Evolutionary conservation across 768 basidiomycete species (phyloP), one percentile per base, ranked within the genome.

Genomic region (Tricholoma hemisulphureum): DNA sequence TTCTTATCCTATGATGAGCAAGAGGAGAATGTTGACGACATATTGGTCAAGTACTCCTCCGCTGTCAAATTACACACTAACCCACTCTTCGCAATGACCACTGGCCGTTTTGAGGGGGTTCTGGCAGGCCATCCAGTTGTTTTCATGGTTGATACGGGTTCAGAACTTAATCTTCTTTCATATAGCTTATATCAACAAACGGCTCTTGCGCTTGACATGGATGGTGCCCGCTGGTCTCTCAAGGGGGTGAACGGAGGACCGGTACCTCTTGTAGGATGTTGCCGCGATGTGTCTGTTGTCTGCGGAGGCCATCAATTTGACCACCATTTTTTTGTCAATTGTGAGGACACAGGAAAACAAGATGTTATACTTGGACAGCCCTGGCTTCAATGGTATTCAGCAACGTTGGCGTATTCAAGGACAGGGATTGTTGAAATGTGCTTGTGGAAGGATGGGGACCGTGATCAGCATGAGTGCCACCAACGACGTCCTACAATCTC

Each of bases 281-380:
- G 54, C 14, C 26, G 53, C 0, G 63, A 72, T 29, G 65, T 58
- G 1, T 54, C 62, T 0, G 13, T 72, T 1, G n/a, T 41, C 18
- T 18, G 39, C 14, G 64, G 63, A 0, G 63, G 64, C 0, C 56
- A 63, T 31, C 46, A 56, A 14, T 71, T 72, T 41, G 57, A 63
- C 26, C 71, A 69, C 34, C 69, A 72, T 37, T 63, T 69, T 23
- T 72, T 72, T 21, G 58, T 72, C 8, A 56, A 55, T 23, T 11
- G 37, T 0, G 35, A 56, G 5, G 58, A 20, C 7, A 45, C 49
- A 1, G 28, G 16, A 10, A 34, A 39, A 2, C 57, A 65, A n/a
- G 66, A 69, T 24, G 51, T 63, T 2, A 65, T 68, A 14, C 49
- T 68, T 1, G 64, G 64, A 2, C 67, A 68, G 23, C 67, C 67